Conservation (phyloP, 306 rosid genomes). For the Malus domestica region ASM211411v1 NC_041792.1:21272907-21273406, state of each 20-base stretch:
- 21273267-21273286: slow-evolving; percentile 39
- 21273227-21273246: slow-evolving; percentile 23
- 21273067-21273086: neutral
- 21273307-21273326: slow-evolving; percentile 29
- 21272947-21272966: neutral
- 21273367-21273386: slow-evolving; percentile 56
- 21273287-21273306: slow-evolving; percentile 22
- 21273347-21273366: slow-evolving; percentile 78
- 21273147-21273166: neutral
- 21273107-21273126: neutral
- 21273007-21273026: neutral
- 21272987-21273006: neutral
- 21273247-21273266: slow-evolving; percentile 28
- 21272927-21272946: too few species aligned
- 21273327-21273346: slow-evolving; percentile 54
- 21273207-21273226: slow-evolving; percentile 21
- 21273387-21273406: slow-evolving; percentile 66
- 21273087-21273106: neutral
- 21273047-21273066: slow-evolving; percentile 1
- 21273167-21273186: neutral
- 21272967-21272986: neutral
- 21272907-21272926: too few species aligned
- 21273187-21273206: neutral
- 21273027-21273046: slow-evolving; percentile 1
- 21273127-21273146: neutral